Percentiles rank a stretch among this genome's conserved stretches.
Conservation (phyloP, 306 rosid genomes). For the Datisca glomerata region DNA sequence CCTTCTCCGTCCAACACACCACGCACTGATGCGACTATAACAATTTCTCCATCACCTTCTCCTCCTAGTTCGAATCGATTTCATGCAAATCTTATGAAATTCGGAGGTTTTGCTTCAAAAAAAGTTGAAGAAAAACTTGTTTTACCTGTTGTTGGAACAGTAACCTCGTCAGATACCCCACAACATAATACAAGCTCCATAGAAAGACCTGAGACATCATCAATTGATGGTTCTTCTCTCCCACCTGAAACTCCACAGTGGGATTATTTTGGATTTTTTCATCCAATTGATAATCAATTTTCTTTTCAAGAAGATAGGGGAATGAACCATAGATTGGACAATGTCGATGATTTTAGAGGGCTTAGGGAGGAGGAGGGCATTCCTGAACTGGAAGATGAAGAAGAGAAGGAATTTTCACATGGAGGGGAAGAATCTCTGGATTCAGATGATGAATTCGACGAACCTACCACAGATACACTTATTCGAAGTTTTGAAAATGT, state of each 20-base stretch:
- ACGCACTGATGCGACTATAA: slow-evolving; percentile 25
- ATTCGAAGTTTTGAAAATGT: slow-evolving; percentile 67
- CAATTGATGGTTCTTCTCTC: slow-evolving; percentile 42
- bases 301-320: slow-evolving; percentile 58
- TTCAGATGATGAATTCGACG: slow-evolving; percentile 86
- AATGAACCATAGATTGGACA: slow-evolving; percentile 26
- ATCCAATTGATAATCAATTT: slow-evolving; percentile 57
- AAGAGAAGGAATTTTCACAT: slow-evolving; percentile 39
- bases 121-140: slow-evolving; percentile 60
- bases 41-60: slow-evolving; percentile 51
- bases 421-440: slow-evolving; percentile 46
- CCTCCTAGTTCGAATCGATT: slow-evolving; percentile 49
- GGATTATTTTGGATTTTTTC: slow-evolving; percentile 86
- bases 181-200: slow-evolving; percentile 26
- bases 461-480: slow-evolving; percentile 50
- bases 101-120: slow-evolving; percentile 32
- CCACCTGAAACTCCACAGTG: slow-evolving; percentile 53
- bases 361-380: slow-evolving; percentile 60
- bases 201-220: slow-evolving; percentile 27
- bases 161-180: slow-evolving; percentile 45
- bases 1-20: slow-evolving; percentile 57
- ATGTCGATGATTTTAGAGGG: slow-evolving; percentile 30
- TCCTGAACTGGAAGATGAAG: slow-evolving; percentile 65
- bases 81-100: slow-evolving; percentile 60
- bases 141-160: slow-evolving; percentile 37